phyloP scores from a whole-genome alignment of 208 protist genomes.

The Leptomonas pyrrhocoris region DNA sequence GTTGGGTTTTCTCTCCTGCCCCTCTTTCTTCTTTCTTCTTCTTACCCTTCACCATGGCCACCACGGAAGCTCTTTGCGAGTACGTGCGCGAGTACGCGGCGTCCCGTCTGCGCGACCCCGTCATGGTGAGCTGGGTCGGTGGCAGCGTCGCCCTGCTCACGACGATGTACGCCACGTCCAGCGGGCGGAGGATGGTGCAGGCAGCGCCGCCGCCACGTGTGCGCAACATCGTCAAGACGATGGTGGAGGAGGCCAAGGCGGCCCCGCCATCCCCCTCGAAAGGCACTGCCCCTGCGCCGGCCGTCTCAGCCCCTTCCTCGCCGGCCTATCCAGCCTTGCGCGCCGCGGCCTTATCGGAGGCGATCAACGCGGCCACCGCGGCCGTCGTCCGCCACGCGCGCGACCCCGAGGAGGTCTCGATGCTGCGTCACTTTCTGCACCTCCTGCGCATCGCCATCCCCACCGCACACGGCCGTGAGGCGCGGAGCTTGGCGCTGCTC shows the following conservation, averaged over 20 bases:
- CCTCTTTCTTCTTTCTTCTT: conserved; percentile 3
- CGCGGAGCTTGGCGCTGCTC: conserved; percentile 35
- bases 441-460: conserved; percentile 64
- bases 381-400: background rate
- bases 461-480: conserved; percentile 38
- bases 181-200: conserved; percentile 30
- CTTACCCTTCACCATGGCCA: conserved; percentile 18
- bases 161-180: conserved; percentile 30
- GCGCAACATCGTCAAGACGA: conserved; percentile 13
- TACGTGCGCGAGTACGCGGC: conserved; percentile 40
- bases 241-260: background rate
- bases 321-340: conserved; percentile 10
- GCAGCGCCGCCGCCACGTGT: conserved; percentile 19
- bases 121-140: conserved; percentile 38
- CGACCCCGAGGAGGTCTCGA: conserved; percentile 3
- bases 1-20: background rate
- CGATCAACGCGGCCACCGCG: conserved; percentile 1
- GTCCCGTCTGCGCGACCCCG: conserved; percentile 31
- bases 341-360: background rate
- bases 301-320: background rate
- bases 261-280: background rate
- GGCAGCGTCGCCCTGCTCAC: conserved; percentile 34
- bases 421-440: conserved; percentile 30
- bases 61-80: conserved; percentile 18
- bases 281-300: background rate